Conservation (phyloP, 2,329 filamentous ascomycete species). For the Aspergillus spinulosporus region DNA sequence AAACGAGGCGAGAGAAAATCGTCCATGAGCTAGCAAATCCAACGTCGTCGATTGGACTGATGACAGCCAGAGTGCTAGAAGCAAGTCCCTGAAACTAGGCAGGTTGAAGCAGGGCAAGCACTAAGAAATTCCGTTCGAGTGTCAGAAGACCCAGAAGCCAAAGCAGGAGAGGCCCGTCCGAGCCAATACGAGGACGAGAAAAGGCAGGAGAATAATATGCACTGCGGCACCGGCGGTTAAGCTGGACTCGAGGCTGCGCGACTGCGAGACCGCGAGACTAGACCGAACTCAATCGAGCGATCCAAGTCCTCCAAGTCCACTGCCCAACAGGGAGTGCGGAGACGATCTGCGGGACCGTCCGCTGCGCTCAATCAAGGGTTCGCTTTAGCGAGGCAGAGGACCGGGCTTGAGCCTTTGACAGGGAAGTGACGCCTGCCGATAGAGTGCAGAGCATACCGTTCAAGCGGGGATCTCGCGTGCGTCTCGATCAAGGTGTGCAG, state of each 20-base stretch:
- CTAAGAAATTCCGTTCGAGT: conserved; percentile 3
- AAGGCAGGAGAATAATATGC: conserved; percentile 9
- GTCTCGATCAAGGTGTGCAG: background rate
- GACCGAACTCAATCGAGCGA: conserved; percentile 16
- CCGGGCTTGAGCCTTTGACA: background rate
- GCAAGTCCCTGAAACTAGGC: conserved; percentile 5
- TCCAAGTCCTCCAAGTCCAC: conserved; percentile 8
- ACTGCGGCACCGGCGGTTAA: conserved; percentile 22
- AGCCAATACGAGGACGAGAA: conserved; percentile 4
- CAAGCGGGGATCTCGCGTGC: background rate
- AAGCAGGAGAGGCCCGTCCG: background rate
- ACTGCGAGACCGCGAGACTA: background rate
- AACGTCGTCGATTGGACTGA: conserved; percentile 1
- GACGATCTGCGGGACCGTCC: conserved; percentile 10
- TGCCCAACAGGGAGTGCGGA: conserved; percentile 9
- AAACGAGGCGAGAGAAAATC: conserved; percentile 4
- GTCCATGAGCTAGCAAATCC: conserved; percentile 1
- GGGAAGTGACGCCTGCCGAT: background rate
- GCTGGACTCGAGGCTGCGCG: background rate
- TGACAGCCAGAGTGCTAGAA: background rate
- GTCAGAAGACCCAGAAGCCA: conserved; percentile 8
- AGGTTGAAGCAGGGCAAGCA: background rate
- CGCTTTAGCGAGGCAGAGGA: conserved; percentile 3
- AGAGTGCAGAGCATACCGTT: background rate
- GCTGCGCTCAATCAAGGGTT: conserved; percentile 1